Evolutionary conservation across 306 rosid species (phyloP).

Genomic region (Quercus ilex): DNA sequence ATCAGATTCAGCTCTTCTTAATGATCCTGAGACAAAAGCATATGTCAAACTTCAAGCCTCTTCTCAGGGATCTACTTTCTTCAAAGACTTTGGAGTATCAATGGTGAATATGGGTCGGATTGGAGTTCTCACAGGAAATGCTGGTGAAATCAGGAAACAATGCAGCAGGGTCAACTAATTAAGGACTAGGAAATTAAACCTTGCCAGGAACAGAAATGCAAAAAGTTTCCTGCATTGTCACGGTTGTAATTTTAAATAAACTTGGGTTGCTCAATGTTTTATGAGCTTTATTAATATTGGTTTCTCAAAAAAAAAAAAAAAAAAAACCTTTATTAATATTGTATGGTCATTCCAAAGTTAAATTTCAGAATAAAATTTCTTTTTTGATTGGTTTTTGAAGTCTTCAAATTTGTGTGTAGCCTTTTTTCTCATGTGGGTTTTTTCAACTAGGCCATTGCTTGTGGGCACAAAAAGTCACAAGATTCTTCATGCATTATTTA

Average conservation of each 20-base stretch:
- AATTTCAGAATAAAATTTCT: background rate
- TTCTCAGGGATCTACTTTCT: conserved; percentile 22
- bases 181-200: no score
- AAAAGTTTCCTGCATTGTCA: background rate
- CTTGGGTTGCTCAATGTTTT: background rate
- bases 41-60: conserved; percentile 19
- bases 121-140: conserved; percentile 31
- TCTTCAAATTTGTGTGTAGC: background rate
- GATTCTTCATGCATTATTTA: no score
- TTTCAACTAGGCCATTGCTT: no score
- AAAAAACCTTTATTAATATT: no score
- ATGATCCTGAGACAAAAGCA: conserved; percentile 28
- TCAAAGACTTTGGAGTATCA: conserved; percentile 37
- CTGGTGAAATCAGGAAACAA: conserved; percentile 34
- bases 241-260: background rate
- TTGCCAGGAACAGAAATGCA: background rate
- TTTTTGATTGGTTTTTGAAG: background rate
- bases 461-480: no score
- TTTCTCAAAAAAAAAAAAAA: no score
- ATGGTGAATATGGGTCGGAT: conserved; percentile 44
- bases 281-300: no score
- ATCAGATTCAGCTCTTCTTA: conserved; percentile 40
- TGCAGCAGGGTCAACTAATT: conserved; percentile 22
- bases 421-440: no score
- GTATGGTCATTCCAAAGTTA: no score